Conservation (phyloP, 129 eudicot species). For the Flaveria ramosissima region DNA sequence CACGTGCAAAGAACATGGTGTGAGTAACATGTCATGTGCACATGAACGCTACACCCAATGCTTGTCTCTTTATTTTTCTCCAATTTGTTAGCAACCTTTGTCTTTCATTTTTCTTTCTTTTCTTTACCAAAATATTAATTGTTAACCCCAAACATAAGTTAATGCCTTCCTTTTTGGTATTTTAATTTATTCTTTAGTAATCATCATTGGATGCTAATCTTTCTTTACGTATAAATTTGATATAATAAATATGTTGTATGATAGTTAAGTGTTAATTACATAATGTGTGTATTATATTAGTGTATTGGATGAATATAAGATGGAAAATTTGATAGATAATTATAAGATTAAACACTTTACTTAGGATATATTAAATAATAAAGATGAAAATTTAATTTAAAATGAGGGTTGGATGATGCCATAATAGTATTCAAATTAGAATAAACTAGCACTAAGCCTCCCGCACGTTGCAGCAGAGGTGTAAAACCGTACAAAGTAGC, state of each 20-base stretch:
- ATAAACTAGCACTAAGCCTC: too few species aligned
- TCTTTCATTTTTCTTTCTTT: neutral
- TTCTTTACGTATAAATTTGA: too few species aligned
- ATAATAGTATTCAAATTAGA: too few species aligned
- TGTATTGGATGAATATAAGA: too few species aligned
- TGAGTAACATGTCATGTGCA: slow-evolving; percentile 45
- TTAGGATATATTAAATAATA: too few species aligned
- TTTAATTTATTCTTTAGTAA: neutral
- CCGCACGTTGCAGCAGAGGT: too few species aligned
- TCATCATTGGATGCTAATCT: neutral
- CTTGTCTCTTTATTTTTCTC: slow-evolving; percentile 24
- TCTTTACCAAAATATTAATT: neutral
- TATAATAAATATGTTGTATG: neutral
- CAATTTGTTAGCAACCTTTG: slow-evolving; percentile 7
- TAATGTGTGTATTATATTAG: too few species aligned
- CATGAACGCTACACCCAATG: slow-evolving; percentile 36
- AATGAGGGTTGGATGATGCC: too few species aligned
- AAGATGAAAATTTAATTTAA: too few species aligned
- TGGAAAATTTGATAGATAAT: too few species aligned
- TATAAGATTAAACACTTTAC: too few species aligned
- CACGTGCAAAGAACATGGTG: slow-evolving; percentile 47
- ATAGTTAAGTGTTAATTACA: neutral
- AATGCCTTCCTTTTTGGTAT: neutral
- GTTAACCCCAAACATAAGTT: neutral
- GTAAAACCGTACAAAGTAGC: too few species aligned